A percentile compares a stretch with the other conserved stretches of the same genome.
These are phyloP conservation scores for Pinus tabuliformis DNA, from an alignment of 75 land plant species.

Conservation along the genomic window DNA sequence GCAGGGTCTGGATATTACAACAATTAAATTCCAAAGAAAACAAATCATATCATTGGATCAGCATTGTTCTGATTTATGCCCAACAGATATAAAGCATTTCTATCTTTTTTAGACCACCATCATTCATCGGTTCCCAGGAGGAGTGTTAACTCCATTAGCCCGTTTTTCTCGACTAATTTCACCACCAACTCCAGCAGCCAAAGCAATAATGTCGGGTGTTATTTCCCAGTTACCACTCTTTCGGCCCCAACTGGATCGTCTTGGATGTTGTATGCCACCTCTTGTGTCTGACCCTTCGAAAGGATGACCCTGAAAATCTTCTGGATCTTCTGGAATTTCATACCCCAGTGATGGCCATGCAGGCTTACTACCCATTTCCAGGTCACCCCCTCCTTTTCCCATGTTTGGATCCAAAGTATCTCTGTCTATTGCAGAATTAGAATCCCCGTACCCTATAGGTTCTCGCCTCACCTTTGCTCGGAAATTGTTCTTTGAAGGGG, in stretches of 20 bases:
- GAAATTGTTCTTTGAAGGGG: conserved; percentile 56
- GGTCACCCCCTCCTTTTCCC: conserved; percentile 33
- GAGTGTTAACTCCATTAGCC: neutral
- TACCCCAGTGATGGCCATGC: conserved; percentile 13
- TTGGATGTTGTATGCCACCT: conserved; percentile 29
- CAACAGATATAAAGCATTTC: neutral
- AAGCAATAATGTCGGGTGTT: conserved; percentile 35
- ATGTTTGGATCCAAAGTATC: conserved; percentile 21
- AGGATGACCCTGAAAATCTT: conserved; percentile 34
- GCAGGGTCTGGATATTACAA: neutral
- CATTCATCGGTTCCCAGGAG: neutral
- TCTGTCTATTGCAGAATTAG: neutral
- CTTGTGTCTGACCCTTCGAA: conserved; percentile 18
- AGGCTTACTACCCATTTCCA: conserved; percentile 41
- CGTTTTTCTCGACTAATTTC: conserved; percentile 8
- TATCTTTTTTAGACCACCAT: neutral
- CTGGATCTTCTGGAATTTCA: conserved; percentile 36
- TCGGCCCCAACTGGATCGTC: conserved; percentile 26
- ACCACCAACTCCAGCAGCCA: conserved; percentile 43
- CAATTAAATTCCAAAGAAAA: conserved; percentile 10
- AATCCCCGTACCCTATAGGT: conserved; percentile 11
- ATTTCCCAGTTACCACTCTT: conserved; percentile 51
- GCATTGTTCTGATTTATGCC: neutral
- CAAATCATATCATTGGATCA: conserved; percentile 8
- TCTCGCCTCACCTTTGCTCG: conserved; percentile 46